Evolutionary conservation across 2,329 filamentous ascomycete genomes (phyloP).

Genomic region (Elsinoe ampelina): DNA sequence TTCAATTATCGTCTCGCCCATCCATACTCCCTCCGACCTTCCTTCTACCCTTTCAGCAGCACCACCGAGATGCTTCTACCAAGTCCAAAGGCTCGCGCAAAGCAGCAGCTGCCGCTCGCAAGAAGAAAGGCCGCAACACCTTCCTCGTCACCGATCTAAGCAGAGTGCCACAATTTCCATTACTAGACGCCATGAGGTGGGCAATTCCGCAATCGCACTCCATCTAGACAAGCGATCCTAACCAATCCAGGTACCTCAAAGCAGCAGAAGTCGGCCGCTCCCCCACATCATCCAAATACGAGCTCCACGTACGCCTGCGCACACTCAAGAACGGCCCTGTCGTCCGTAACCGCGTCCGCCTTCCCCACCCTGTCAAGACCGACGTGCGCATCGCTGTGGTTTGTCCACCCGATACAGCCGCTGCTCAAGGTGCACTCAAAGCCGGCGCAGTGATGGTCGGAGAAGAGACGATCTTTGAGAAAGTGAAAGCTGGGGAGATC

Average conservation of each 20-base stretch:
- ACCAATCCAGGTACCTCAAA: slow-evolving; percentile 64
- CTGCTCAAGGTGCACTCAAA: slow-evolving; percentile 61
- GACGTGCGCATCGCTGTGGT: slow-evolving; percentile 86
- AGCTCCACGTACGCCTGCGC: slow-evolving; percentile 72
- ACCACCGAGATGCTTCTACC: slow-evolving; percentile 32
- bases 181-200: slow-evolving; percentile 89
- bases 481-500: slow-evolving; percentile 65
- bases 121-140: slow-evolving; percentile 56
- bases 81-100: slow-evolving; percentile 34
- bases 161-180: slow-evolving; percentile 61
- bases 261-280: slow-evolving; percentile 82
- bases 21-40: slow-evolving; percentile 14
- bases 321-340: slow-evolving; percentile 79
- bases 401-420: slow-evolving; percentile 68
- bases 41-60: slow-evolving; percentile 26
- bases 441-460: slow-evolving; percentile 78
- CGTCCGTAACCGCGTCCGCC: slow-evolving; percentile 74
- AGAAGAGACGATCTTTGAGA: slow-evolving; percentile 75
- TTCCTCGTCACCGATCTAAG: slow-evolving; percentile 56
- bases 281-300: slow-evolving; percentile 71
- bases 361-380: slow-evolving; percentile 83
- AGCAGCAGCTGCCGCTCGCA: slow-evolving; percentile 42
- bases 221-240: background rate
- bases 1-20: background rate
- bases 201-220: slow-evolving; percentile 18